Evolutionary conservation across 2,329 filamentous ascomycete species (phyloP).

Genomic region (Zymoseptoria pseudotritici): DNA sequence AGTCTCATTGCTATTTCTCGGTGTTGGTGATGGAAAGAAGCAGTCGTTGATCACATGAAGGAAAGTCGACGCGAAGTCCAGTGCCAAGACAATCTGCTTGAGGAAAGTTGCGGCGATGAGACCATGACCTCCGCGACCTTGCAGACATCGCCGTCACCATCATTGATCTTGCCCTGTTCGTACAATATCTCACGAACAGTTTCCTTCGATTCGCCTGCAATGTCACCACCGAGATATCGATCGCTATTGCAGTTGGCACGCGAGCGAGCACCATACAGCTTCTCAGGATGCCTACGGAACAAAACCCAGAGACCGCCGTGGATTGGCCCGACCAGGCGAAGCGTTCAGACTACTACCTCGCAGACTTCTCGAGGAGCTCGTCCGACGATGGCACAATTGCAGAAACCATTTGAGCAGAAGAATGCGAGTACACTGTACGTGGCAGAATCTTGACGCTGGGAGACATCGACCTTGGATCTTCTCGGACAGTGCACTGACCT

Average conservation of each 20-base stretch:
- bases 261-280: constrained; percentile 17
- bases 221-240: constrained; percentile 26
- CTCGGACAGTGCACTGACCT: background rate
- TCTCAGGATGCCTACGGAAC: constrained; percentile 13
- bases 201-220: constrained; percentile 5
- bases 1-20: constrained; percentile 8
- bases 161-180: background rate
- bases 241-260: constrained; percentile 23
- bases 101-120: constrained; percentile 3
- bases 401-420: constrained; percentile 56
- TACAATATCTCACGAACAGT: background rate
- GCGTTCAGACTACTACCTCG: constrained; percentile 17
- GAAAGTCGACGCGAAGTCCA: background rate
- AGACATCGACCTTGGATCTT: background rate
- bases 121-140: constrained; percentile 2
- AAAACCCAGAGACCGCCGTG: constrained; percentile 4
- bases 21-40: background rate
- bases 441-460: constrained; percentile 6
- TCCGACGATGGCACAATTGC: constrained; percentile 58
- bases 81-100: background rate
- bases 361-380: constrained; percentile 20
- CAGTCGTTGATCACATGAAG: background rate
- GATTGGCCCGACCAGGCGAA: constrained; percentile 25
- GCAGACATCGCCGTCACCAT: constrained; percentile 1
- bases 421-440: constrained; percentile 60